Evolutionary conservation across 176 grass and related monocot species (phyloP).

Genomic region (Raddia guianensis): DNA sequence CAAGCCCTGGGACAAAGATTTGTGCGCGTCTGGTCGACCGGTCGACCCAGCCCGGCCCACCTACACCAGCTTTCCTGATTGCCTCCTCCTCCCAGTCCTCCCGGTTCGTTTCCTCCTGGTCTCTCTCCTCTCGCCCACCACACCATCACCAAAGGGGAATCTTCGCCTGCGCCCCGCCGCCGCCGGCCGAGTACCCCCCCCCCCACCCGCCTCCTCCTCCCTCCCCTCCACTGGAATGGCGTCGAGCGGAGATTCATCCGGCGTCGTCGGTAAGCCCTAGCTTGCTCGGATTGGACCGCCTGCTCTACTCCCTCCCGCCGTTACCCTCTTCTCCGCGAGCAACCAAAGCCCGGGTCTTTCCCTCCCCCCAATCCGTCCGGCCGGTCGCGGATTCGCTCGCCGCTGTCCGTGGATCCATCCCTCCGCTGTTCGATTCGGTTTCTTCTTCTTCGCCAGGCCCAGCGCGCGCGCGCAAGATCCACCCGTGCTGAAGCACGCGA

Average conservation of each 20-base stretch:
- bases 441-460: not conserved
- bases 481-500: not conserved
- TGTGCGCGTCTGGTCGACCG: not conserved
- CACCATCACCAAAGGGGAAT: slow-evolving; percentile 8
- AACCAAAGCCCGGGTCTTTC: not conserved
- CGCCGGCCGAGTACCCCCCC: slow-evolving; percentile 7
- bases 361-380: not conserved
- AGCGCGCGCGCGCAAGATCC: not conserved
- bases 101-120: not conserved
- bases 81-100: not conserved
- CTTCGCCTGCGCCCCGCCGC: not conserved
- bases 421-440: not conserved
- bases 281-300: not conserved
- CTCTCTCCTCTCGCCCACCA: not conserved
- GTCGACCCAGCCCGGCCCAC: not conserved
- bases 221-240: slow-evolving; percentile 27
- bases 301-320: no score
- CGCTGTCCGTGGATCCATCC: not conserved
- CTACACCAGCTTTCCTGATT: not conserved
- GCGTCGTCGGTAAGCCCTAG: slow-evolving; percentile 46
- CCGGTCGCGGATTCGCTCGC: not conserved
- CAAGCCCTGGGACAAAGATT: no score
- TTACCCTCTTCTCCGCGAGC: not conserved
- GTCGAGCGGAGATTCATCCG: slow-evolving; percentile 44
- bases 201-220: slow-evolving; percentile 1